Percentiles rank a stretch among this genome's conserved stretches.
These are phyloP conservation scores for Colletotrichum siamense DNA, from an alignment of 2,329 filamentous ascomycete species.

Conservation along the genomic window DNA sequence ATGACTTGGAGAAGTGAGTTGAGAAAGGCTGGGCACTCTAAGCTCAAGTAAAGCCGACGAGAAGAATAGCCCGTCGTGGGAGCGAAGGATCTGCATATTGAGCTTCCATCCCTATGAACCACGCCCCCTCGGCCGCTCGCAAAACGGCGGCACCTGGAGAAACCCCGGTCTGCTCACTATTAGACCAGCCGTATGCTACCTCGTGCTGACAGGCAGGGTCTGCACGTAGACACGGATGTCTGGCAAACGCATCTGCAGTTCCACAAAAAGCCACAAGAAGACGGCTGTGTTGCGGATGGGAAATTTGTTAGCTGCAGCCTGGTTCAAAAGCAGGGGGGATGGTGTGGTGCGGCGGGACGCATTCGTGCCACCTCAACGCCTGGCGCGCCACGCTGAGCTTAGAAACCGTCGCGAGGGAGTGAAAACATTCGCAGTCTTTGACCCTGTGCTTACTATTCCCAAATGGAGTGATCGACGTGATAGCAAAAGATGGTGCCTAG, in stretches of 20 bases:
- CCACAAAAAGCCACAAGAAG: neutral
- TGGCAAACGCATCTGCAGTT: neutral
- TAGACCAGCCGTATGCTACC: neutral
- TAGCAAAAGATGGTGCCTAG: neutral
- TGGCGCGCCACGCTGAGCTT: neutral
- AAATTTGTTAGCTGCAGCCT: neutral
- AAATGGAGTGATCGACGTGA: neutral
- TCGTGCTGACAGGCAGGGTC: neutral
- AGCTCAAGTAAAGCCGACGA: neutral
- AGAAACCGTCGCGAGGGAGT: neutral
- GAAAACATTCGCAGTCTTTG: neutral
- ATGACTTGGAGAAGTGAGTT: neutral
- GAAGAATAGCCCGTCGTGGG: accelerated
- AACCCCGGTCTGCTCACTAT: neutral
- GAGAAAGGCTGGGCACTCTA: neutral
- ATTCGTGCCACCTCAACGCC: neutral
- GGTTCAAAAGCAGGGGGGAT: neutral
- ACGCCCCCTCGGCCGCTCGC: neutral
- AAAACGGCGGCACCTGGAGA: neutral
- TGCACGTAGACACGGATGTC: neutral
- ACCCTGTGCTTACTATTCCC: neutral
- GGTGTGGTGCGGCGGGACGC: neutral
- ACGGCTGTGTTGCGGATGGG: neutral
- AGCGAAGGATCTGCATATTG: neutral
- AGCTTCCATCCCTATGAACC: neutral